These are phyloP conservation scores for Gossypium arboreum DNA, from an alignment of 345 rosid genomes.

Conservation along the genomic window DNA sequence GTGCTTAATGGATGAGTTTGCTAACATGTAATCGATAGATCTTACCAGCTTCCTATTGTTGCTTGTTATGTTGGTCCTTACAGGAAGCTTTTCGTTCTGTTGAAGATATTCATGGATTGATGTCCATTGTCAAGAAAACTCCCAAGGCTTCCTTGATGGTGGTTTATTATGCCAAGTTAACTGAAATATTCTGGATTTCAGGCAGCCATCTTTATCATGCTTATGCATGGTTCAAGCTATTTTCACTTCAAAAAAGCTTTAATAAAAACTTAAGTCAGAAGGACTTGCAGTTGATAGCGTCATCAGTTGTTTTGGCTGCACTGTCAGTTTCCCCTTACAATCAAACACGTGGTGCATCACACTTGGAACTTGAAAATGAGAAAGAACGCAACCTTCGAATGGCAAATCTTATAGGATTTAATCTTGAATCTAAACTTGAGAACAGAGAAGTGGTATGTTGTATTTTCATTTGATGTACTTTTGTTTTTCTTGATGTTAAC, in stretches of 20 bases:
- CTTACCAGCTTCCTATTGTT: background rate
- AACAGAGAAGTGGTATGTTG: slow-evolving; percentile 72
- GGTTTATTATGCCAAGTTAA: slow-evolving; percentile 89
- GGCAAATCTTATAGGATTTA: slow-evolving; percentile 94
- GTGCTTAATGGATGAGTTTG: background rate
- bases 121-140: slow-evolving; percentile 94
- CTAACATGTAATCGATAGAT: background rate
- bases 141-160: slow-evolving; percentile 94
- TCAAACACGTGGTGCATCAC: slow-evolving; percentile 65
- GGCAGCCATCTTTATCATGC: slow-evolving; percentile 93
- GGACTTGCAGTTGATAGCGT: slow-evolving; percentile 89
- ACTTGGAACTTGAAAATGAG: slow-evolving; percentile 81
- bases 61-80: slow-evolving; percentile 4
- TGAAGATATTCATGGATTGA: slow-evolving; percentile 91
- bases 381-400: slow-evolving; percentile 90
- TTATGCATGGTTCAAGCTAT: slow-evolving; percentile 97
- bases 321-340: slow-evolving; percentile 75
- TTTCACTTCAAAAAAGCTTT: slow-evolving; percentile 87
- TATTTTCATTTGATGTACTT: slow-evolving; percentile 9
- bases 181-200: slow-evolving; percentile 93
- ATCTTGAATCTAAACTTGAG: slow-evolving; percentile 78
- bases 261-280: slow-evolving; percentile 94
- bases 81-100: slow-evolving; percentile 98
- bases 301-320: slow-evolving; percentile 94
- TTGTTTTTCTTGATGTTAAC: background rate